These are phyloP conservation scores for Dactylella cylindrospora DNA, from an alignment of 2,329 filamentous ascomycete genomes.

Conservation along the genomic window DNA sequence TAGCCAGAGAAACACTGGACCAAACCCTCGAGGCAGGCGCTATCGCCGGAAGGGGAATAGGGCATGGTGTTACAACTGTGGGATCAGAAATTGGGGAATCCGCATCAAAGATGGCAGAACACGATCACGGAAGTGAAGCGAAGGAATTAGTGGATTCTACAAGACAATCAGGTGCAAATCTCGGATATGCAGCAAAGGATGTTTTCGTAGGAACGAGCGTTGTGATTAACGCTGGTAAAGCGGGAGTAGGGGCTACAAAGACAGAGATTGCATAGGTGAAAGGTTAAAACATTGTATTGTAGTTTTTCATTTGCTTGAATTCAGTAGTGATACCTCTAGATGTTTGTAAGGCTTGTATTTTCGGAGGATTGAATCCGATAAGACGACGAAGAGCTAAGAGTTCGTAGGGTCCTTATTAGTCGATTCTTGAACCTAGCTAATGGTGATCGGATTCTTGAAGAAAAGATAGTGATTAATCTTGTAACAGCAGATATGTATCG, in stretches of 20 bases:
- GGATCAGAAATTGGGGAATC: conserved; percentile 38
- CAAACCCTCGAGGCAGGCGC: conserved; percentile 39
- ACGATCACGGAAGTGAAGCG: conserved; percentile 44
- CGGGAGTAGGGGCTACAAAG: conserved; percentile 41
- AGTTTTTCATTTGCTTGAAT: too few species aligned
- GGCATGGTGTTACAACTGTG: conserved; percentile 27
- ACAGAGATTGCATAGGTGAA: too few species aligned
- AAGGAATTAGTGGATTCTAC: conserved; percentile 42
- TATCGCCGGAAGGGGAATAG: conserved; percentile 21
- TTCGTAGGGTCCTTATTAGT: too few species aligned
- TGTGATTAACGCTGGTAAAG: conserved; percentile 40
- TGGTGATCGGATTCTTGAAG: too few species aligned
- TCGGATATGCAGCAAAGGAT: conserved; percentile 26
- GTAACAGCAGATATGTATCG: too few species aligned
- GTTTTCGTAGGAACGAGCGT: conserved; percentile 43
- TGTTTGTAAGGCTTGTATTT: too few species aligned
- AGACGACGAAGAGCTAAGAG: too few species aligned
- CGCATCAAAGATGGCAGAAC: conserved; percentile 28
- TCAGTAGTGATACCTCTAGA: too few species aligned
- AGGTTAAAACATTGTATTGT: too few species aligned
- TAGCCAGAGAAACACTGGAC: conserved; percentile 40
- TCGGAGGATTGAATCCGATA: too few species aligned
- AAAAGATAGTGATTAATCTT: too few species aligned
- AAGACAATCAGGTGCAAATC: conserved; percentile 32
- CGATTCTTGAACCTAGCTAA: too few species aligned